Evolutionary conservation across 2,329 filamentous ascomycete genomes (phyloP).

Genomic region (Cadophora sp.): DNA sequence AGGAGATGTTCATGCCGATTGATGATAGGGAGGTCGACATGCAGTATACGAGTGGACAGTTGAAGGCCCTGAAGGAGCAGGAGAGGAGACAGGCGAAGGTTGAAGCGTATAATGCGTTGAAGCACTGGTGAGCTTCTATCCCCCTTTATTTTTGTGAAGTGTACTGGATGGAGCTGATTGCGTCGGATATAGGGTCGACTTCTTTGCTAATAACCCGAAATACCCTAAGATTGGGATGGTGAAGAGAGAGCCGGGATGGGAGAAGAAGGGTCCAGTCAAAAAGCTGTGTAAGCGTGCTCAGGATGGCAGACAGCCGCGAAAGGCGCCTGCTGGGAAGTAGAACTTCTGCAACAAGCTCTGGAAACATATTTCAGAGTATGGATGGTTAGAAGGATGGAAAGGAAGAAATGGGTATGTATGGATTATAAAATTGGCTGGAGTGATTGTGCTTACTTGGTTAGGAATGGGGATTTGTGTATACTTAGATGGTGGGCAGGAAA

Average conservation of each 20-base stretch:
- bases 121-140: constrained; percentile 58
- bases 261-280: constrained; percentile 58
- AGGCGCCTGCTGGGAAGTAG: constrained; percentile 44
- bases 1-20: constrained; percentile 79
- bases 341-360: background rate
- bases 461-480: background rate
- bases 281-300: constrained; percentile 73
- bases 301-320: constrained; percentile 58
- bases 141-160: no score
- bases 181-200: constrained; percentile 64
- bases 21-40: constrained; percentile 68
- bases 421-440: background rate
- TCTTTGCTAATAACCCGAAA: constrained; percentile 81
- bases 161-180: constrained; percentile 7
- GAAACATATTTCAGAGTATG: no score
- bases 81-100: constrained; percentile 70
- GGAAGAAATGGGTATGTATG: background rate
- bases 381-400: background rate
- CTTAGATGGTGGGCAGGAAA: background rate
- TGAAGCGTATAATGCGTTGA: constrained; percentile 70
- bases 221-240: constrained; percentile 84
- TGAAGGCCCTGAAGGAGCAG: constrained; percentile 59
- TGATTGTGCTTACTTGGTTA: background rate
- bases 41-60: constrained; percentile 60
- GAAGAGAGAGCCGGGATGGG: constrained; percentile 64